Evolutionary conservation across 495 filamentous ascomycete species (phyloP), one percentile per base, ranked within the genome.

Genomic region (Xylaria sp.): DNA sequence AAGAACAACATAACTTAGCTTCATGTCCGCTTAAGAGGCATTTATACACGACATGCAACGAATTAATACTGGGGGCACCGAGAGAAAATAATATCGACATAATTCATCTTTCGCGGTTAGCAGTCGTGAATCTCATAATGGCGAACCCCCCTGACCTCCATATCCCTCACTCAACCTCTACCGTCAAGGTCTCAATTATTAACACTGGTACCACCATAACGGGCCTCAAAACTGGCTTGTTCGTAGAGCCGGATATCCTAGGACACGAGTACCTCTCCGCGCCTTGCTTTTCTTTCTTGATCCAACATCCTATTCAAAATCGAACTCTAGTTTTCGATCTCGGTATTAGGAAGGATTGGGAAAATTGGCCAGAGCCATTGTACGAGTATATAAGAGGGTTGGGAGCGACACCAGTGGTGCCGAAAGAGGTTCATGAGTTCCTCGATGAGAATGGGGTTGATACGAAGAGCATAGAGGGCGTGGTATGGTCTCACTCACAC

Each of bases 401-500:
- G 5, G 50, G 73, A 6, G 75, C 74, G 41, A 69, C 44, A 1
- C 66, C 89, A 14, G 58, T 72, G 1, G 85, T 85, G 3, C 78
- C 84, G 1, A 85, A 85, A 65, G 78, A 85, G 46, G 83, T 90
- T 0, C 75, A 73, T 17, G 86, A 89, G 21, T 83, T 88, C 44
- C 73, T 90, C 1, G 67, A 81, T 6, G 83, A 84, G 17, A 71
- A 84, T 57, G 85, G 82, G 8, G 73, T 88, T 12, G 77, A 86
- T 29, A 74, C 80, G 0, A 74, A 73, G 14, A 76, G 75, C 29
- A 85, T 93, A 57, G 84, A 89, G n/a, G 85, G 80, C 15, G 81
- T 91, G 43, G 82, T 91, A 57, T 89, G 86, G 85, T 87, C 85
- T 37, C 88, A 90, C 70, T 77, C 78, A 63, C 90, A 92, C 74